phyloP scores from a whole-genome alignment of 1,284 basidiomycete genomes.

The Sporisorium scitamineum region DNA sequence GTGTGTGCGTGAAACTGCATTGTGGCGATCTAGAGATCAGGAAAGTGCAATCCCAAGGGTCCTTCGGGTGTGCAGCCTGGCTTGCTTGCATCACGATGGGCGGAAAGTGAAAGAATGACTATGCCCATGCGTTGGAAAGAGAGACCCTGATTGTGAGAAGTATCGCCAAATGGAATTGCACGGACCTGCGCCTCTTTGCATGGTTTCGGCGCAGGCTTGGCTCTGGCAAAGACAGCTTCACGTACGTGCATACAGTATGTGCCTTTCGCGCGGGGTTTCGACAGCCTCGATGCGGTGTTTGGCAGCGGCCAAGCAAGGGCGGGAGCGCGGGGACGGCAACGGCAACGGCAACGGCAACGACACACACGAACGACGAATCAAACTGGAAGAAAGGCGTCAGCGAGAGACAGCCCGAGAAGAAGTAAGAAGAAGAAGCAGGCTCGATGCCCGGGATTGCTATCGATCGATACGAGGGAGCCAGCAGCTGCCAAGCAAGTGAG shows the following conservation, averaged over 20 bases:
- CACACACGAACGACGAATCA: too few species aligned
- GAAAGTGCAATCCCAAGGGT: not conserved
- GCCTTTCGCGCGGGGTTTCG: not conserved
- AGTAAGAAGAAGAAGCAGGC: not conserved
- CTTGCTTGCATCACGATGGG: slow-evolving; percentile 4
- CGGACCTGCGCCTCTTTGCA: not conserved
- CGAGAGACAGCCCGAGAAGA: too few species aligned
- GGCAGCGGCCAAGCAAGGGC: too few species aligned
- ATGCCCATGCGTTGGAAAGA: not conserved
- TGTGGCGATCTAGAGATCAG: slow-evolving; percentile 1
- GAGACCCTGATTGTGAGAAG: not conserved
- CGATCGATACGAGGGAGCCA: slow-evolving; percentile 3
- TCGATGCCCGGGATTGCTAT: not conserved
- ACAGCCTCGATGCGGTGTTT: not conserved
- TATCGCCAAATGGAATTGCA: not conserved
- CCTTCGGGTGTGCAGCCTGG: slow-evolving; percentile 5
- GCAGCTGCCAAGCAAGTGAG: not conserved
- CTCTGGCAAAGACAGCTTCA: not conserved
- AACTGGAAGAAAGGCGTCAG: too few species aligned
- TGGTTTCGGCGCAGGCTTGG: not conserved
- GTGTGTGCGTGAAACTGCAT: not conserved
- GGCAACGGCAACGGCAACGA: too few species aligned
- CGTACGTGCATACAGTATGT: not conserved
- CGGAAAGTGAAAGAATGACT: not conserved
- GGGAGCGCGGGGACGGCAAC: too few species aligned